Conservation (phyloP, 2,329 filamentous ascomycete genomes). For the Fusarium euwallaceae region DNA sequence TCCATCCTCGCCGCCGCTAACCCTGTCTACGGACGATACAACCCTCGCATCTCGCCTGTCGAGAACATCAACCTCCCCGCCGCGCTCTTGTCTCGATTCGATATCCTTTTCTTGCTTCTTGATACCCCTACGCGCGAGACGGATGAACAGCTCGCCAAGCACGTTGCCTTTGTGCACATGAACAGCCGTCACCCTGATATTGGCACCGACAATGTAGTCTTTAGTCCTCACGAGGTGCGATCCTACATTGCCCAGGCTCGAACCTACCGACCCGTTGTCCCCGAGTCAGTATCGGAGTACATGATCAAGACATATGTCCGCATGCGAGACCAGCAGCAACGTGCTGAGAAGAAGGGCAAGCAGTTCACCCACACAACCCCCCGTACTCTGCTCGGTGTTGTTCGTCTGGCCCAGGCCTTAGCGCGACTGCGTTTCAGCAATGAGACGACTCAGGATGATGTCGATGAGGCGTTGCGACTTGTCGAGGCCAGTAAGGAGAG, state of each 20-base stretch:
- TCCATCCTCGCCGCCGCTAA: constrained; percentile 97
- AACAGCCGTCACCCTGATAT: constrained; percentile 91
- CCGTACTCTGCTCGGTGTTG: constrained; percentile 90
- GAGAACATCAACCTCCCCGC: constrained; percentile 99
- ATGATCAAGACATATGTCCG: constrained; percentile 97
- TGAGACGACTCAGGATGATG: constrained; percentile 88
- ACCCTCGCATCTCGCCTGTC: constrained; percentile 94
- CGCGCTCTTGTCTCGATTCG: constrained; percentile 95
- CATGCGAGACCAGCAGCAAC: constrained; percentile 91
- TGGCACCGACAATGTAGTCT: constrained; percentile 73
- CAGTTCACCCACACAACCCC: constrained; percentile 95
- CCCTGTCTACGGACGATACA: constrained; percentile 97
- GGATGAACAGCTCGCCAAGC: constrained; percentile 93
- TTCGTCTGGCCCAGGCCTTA: constrained; percentile 93
- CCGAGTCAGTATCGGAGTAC: constrained; percentile 90
- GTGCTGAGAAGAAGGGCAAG: constrained; percentile 90
- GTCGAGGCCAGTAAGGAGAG: constrained; percentile 95
- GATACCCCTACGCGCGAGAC: constrained; percentile 91
- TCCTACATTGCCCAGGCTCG: constrained; percentile 96
- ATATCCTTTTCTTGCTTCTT: constrained; percentile 95
- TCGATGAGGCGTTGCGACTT: constrained; percentile 92
- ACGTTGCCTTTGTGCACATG: constrained; percentile 98
- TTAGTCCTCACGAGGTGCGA: constrained; percentile 92
- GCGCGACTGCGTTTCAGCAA: constrained; percentile 91
- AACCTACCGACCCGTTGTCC: constrained; percentile 88